These are phyloP conservation scores for Calonectria ilicicola DNA, from an alignment of 2,329 filamentous ascomycete genomes.

Conservation along the genomic window DNA sequence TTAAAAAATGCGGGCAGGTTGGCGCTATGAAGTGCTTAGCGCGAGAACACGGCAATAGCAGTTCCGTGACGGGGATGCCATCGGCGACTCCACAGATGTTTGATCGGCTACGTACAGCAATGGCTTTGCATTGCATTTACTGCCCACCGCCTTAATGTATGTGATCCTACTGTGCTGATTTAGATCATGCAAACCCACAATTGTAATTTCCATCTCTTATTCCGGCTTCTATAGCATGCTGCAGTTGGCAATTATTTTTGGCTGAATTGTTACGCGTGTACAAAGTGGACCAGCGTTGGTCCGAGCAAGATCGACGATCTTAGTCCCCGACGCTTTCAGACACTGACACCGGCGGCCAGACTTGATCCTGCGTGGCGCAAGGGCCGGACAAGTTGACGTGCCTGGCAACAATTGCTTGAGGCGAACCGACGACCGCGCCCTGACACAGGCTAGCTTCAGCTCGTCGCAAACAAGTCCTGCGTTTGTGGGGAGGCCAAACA, in stretches of 20 bases:
- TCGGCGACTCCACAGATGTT: neutral
- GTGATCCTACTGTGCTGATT: neutral
- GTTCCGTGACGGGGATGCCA: constrained; percentile 1
- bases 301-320: neutral
- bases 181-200: neutral
- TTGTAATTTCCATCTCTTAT: neutral
- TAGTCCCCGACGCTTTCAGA: neutral
- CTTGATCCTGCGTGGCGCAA: neutral
- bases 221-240: neutral
- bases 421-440: neutral
- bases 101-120: neutral
- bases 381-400: neutral
- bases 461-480: neutral
- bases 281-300: neutral
- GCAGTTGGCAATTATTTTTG: neutral
- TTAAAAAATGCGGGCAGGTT: neutral
- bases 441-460: constrained; percentile 5
- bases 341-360: neutral
- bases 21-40: neutral
- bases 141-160: neutral
- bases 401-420: neutral
- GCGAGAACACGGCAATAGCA: neutral
- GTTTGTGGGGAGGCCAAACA: neutral
- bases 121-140: neutral
- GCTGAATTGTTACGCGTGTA: neutral